Conservation (phyloP, 2,329 filamentous ascomycete genomes). For the Camptophora hylomeconis region DNA sequence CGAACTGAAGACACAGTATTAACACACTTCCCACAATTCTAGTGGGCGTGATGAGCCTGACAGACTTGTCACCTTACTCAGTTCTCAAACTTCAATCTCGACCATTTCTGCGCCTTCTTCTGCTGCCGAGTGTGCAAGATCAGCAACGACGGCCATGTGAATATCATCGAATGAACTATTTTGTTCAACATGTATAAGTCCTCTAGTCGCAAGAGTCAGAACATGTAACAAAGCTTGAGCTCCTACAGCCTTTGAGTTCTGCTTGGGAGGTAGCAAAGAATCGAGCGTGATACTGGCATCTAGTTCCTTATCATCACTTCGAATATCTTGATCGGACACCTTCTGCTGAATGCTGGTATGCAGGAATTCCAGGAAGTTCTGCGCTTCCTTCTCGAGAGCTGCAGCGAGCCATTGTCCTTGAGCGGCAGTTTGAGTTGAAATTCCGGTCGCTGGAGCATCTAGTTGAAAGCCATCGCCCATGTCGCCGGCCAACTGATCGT, state of each 20-base stretch:
- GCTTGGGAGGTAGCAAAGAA: conserved; percentile 48
- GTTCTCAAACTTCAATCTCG: conserved; percentile 1
- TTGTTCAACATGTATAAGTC: conserved; percentile 51
- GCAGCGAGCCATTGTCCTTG: conserved; percentile 37
- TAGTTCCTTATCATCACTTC: conserved; percentile 9
- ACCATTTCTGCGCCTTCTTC: conserved; percentile 2
- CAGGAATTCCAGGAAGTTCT: conserved; percentile 52
- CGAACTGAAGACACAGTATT: too few relatives aligned
- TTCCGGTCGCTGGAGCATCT: conserved; percentile 29
- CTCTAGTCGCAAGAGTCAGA: conserved; percentile 56
- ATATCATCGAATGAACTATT: conserved; percentile 30
- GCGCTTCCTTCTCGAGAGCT: conserved; percentile 44
- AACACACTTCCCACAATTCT: too few relatives aligned
- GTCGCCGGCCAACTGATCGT: conserved; percentile 20
- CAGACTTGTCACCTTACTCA: too few relatives aligned
- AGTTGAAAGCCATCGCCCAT: conserved; percentile 27
- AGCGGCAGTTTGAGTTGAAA: conserved; percentile 37
- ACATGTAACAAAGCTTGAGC: conserved; percentile 67
- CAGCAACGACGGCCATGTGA: conserved; percentile 9
- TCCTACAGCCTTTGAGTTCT: conserved; percentile 47
- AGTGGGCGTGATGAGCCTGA: too few relatives aligned
- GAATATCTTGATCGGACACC: conserved; percentile 13
- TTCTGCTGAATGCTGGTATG: conserved; percentile 28
- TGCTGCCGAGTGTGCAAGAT: conserved; percentile 11
- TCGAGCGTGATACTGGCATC: conserved; percentile 41